These are phyloP conservation scores for Podila minutissima DNA, from an alignment of 192 early-diverging fungal genomes.

Conservation along the genomic window DNA sequence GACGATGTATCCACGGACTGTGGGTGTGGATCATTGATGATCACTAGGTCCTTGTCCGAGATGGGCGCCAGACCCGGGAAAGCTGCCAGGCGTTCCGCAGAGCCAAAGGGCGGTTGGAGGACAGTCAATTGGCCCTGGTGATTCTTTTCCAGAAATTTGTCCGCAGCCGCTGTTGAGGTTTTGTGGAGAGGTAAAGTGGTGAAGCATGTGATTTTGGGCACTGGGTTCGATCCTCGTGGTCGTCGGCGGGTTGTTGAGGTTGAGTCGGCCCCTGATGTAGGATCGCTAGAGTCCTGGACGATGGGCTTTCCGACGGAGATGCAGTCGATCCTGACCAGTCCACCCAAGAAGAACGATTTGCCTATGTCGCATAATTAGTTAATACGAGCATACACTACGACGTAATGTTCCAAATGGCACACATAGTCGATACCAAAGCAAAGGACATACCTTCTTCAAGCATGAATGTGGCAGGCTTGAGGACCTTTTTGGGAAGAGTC, in stretches of 20 bases:
- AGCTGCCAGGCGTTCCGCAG: constrained; percentile 19
- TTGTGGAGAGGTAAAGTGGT: constrained; percentile 41
- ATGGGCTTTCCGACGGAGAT: constrained; percentile 29
- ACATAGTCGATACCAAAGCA: not conserved
- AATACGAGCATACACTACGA: not conserved
- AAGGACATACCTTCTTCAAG: constrained; percentile 43
- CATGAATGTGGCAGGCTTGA: constrained; percentile 38
- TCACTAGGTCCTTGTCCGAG: constrained; percentile 9
- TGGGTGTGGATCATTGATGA: constrained; percentile 15
- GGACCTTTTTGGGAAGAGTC: constrained; percentile 32
- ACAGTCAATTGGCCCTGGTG: constrained; percentile 17
- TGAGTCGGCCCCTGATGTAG: not conserved
- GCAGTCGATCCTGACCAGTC: constrained; percentile 47
- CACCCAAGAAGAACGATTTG: constrained; percentile 49
- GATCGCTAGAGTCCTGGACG: not conserved
- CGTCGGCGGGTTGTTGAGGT: not conserved
- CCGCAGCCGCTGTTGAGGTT: constrained; percentile 24
- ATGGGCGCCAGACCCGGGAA: constrained; percentile 27
- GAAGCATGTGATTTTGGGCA: constrained; percentile 40
- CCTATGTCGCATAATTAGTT: constrained; percentile 6
- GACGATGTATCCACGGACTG: not conserved
- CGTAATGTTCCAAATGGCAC: not conserved
- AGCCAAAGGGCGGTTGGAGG: constrained; percentile 44
- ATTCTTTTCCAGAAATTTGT: constrained; percentile 22
- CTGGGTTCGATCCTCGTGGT: constrained; percentile 24